Evolutionary conservation across 352 stramenopile genomes (phyloP), one percentile per base, ranked within the genome.

Genomic region (Lagenidium sp.): DNA sequence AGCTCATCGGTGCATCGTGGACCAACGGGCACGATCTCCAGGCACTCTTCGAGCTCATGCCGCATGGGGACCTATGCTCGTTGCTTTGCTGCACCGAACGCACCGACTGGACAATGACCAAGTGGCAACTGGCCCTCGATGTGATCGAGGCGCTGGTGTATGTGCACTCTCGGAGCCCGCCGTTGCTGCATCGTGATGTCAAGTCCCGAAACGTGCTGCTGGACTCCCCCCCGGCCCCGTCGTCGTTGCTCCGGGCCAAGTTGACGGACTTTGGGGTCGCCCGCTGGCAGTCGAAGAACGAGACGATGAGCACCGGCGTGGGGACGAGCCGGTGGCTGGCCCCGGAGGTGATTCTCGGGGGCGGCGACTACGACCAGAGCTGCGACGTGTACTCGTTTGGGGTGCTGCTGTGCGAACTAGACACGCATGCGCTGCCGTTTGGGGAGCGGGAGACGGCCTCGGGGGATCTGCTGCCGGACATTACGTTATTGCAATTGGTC

Each of bases 91-190:
- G 32, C 32, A 37, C 32, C 4, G n/a, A 18, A 21, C n/a, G 32
- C n/a, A 18, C 18, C 4, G 40, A 36, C 4, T 58, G 50, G 50
- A 41, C 26, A n/a, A 23, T 35, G 6, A 21, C 24, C 32, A 58
- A 58, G 50, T 36, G 47, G 15, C 24, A 50, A 4, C 31, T 58
- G 15, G 50, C 50, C 4, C 41, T 58, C 22, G 50, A 53, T 30
- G 21, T 47, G 6, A 44, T 43, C 5, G 41, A 58, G 36, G 50
- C 43, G 6, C 28, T 58, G 7, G 50, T 53, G 12, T 58, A 48
- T 31, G 13, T 53, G 25, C 50, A 58, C 30, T 54, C 50, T 19
- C 41, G 53, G 12, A 31, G 34, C 20, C 44, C 31, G 11, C 43
- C 50, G 20, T 23, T 50, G 4, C 43, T 58, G 10, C n/a, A n/a